Conservation (phyloP, 2,329 filamentous ascomycete species). For the Lecanicillium sp. region DNA sequence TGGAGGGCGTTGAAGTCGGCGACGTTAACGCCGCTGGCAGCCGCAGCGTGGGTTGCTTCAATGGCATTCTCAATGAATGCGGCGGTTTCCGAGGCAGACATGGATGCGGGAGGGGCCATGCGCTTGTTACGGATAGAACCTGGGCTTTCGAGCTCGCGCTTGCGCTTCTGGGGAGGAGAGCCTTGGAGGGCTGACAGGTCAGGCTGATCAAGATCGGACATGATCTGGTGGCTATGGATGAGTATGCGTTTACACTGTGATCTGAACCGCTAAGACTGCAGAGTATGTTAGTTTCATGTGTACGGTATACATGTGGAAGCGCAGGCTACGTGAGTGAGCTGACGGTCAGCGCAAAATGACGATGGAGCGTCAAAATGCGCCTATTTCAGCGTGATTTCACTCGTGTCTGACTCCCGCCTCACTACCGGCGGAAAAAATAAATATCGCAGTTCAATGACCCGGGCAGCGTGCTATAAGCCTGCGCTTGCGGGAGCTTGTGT, state of each 20-base stretch:
- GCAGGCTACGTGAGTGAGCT: too few relatives aligned
- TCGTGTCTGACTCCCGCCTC: too few relatives aligned
- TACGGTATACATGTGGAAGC: too few relatives aligned
- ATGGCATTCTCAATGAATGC: constrained; percentile 49
- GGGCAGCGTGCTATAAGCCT: too few relatives aligned
- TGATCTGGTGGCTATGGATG: not conserved
- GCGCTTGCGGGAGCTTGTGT: too few relatives aligned
- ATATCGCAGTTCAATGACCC: too few relatives aligned
- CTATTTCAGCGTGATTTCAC: too few relatives aligned
- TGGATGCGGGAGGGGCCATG: constrained; percentile 34
- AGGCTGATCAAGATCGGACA: constrained; percentile 30
- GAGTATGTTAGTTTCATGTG: too few relatives aligned
- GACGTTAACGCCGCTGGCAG: constrained; percentile 35
- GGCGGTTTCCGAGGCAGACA: constrained; percentile 37
- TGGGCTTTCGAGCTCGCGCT: constrained; percentile 44
- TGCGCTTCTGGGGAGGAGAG: constrained; percentile 46
- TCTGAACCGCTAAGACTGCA: too few relatives aligned
- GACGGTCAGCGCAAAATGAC: not conserved
- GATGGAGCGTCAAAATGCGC: not conserved
- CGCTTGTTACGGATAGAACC: constrained; percentile 44
- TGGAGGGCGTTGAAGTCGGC: constrained; percentile 51
- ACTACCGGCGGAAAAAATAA: too few relatives aligned
- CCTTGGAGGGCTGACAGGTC: constrained; percentile 34
- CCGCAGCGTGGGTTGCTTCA: constrained; percentile 31
- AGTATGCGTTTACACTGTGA: too few relatives aligned